Base-by-base conservation (phyloP, 257 asterid genomes). In the Gentiana dahurica region DNA sequence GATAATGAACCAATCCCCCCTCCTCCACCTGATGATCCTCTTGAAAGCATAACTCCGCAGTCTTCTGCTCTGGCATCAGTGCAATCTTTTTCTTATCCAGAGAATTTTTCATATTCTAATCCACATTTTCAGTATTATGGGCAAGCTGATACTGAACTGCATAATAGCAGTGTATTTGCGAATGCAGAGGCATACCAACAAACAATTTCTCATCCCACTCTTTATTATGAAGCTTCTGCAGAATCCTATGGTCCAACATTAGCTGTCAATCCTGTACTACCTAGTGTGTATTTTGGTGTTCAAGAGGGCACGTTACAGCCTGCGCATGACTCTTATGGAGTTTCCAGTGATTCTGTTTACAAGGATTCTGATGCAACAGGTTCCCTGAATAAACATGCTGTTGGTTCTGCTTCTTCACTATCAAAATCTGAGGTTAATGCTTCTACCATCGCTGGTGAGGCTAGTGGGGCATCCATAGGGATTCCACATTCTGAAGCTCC, bases 1-100 rank as follows among this genome's bases (percentile, higher is more conserved):
- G 98, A 87, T 62, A 65, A 71, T 50, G 94, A 91, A 61, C 87
- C 95, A 54, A 70, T 85, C 64, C 98, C 95, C 55, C 97, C 98
- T 0, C 97, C 86, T 36, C 98, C 98, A 50, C 97, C 97, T 6
- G 94, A 83, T 33, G 94, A 83, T 74, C 84, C 89, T 53, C 85
- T 81, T 34, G 94, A 80, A 76, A 55, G 73, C 48, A 62, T 85
- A 47, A 68, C 58, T 62, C 73, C 85, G 59, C 78, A 79, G 50
- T 68, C 74, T 44, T 55, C 86, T 38, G 79, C 75, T 63, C 52
- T 72, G 58, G 84, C 65, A 53, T 47, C 80, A 2, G 75, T 55
- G 57, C 95, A 80, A 52, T 66, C 79, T 55, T 77, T 74, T 71
- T 63, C 90, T 4, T 83, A 78, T 54, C 37, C 81, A 47, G 84